Conservation (phyloP, 345 rosid genomes). For the Erodium maritimum region DNA sequence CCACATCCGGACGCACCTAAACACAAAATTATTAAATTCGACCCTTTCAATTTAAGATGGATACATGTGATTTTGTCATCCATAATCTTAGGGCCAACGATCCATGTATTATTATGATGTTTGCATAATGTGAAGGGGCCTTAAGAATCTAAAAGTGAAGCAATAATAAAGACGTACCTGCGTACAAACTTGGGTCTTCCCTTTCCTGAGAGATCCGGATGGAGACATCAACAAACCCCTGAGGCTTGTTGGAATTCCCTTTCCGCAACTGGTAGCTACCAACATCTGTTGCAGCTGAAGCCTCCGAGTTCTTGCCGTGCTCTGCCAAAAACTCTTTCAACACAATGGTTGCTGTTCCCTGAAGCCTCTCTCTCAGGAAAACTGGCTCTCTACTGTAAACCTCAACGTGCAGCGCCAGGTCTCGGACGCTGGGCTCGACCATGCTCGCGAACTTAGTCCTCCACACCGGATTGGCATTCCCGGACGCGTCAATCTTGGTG, state of each 20-base stretch:
- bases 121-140: too few relatives aligned
- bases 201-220: slow-evolving; percentile 44
- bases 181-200: slow-evolving; percentile 23
- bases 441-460: slow-evolving; percentile 58
- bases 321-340: slow-evolving; percentile 58
- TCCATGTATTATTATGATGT: too few relatives aligned
- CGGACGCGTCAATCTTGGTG: slow-evolving; percentile 60
- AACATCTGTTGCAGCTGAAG: slow-evolving; percentile 29
- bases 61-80: too few relatives aligned
- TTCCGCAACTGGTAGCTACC: slow-evolving; percentile 81
- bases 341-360: slow-evolving; percentile 58
- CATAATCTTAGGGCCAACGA: too few relatives aligned
- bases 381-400: slow-evolving; percentile 77
- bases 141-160: background rate
- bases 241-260: slow-evolving; percentile 47
- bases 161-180: slow-evolving; percentile 22
- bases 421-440: slow-evolving; percentile 31
- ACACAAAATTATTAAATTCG: too few relatives aligned
- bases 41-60: too few relatives aligned
- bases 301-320: slow-evolving; percentile 21
- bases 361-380: slow-evolving; percentile 67
- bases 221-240: slow-evolving; percentile 72
- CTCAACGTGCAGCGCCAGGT: slow-evolving; percentile 46
- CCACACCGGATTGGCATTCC: slow-evolving; percentile 66
- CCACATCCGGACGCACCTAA: too few relatives aligned